These are phyloP conservation scores for Geranium rotundifolium DNA, from an alignment of 345 rosid genomes.

Conservation along the genomic window DNA sequence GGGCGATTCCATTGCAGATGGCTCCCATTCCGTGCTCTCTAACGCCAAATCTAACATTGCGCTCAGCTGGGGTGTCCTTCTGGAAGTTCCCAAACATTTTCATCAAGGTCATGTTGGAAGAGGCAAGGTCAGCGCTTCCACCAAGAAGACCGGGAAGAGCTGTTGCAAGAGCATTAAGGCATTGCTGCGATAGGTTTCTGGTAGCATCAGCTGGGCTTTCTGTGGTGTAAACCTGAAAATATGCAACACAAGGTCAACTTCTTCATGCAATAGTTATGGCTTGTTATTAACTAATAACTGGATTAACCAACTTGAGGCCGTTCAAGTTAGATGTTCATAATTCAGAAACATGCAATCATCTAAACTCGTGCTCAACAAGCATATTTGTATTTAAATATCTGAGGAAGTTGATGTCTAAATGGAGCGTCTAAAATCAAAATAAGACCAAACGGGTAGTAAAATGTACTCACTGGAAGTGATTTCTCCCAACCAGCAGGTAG, in stretches of 20 bases:
- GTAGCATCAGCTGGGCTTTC: slow-evolving; percentile 93
- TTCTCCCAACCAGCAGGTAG: slow-evolving; percentile 89
- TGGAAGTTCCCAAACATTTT: slow-evolving; percentile 88
- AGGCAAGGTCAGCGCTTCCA: slow-evolving; percentile 98
- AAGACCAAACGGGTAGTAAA: not conserved
- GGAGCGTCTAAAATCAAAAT: not conserved
- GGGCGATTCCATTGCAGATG: slow-evolving; percentile 88
- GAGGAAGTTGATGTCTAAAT: not conserved
- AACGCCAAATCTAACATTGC: slow-evolving; percentile 87
- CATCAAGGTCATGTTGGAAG: slow-evolving; percentile 93
- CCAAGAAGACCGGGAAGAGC: slow-evolving; percentile 89
- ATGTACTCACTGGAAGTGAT: slow-evolving; percentile 72
- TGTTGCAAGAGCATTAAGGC: slow-evolving; percentile 70
- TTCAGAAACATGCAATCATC: not conserved
- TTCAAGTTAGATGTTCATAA: not conserved
- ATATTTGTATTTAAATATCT: too few relatives aligned
- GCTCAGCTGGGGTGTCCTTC: slow-evolving; percentile 82
- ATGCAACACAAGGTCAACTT: slow-evolving; percentile 10
- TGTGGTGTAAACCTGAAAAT: slow-evolving; percentile 64
- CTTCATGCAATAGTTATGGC: not conserved
- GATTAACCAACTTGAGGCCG: not conserved
- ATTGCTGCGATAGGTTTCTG: slow-evolving; percentile 81
- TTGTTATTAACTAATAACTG: too few relatives aligned
- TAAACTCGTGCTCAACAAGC: too few relatives aligned
- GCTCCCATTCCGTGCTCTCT: slow-evolving; percentile 99